Conservation (phyloP, 1,284 basidiomycete genomes). For the Lentinula novae-zelandiae region DNA sequence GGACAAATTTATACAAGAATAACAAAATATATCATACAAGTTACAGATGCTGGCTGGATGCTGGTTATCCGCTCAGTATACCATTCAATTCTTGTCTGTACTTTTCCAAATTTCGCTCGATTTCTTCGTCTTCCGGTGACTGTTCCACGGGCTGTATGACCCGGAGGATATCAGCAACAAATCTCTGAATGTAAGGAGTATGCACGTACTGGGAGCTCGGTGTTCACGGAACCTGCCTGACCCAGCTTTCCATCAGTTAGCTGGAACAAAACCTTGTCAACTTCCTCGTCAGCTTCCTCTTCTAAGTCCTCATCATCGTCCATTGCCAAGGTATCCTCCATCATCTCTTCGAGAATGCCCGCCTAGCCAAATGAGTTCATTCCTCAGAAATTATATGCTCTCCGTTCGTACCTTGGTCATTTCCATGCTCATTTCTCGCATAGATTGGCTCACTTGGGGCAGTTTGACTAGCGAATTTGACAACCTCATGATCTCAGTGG, state of each 20-base stretch:
- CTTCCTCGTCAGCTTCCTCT: slow-evolving; percentile 95
- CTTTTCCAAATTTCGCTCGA: slow-evolving; percentile 80
- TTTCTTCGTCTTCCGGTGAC: slow-evolving; percentile 72
- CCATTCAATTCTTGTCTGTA: slow-evolving; percentile 86
- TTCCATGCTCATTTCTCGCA: slow-evolving; percentile 98
- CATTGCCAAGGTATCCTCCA: slow-evolving; percentile 82
- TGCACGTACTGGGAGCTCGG: slow-evolving; percentile 73
- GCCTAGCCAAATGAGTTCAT: slow-evolving; percentile 47
- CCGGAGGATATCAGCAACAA: neutral
- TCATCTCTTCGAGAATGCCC: slow-evolving; percentile 92
- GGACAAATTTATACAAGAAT: neutral
- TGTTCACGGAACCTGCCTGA: slow-evolving; percentile 70
- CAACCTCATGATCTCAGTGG: slow-evolving; percentile 98
- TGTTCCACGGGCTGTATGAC: slow-evolving; percentile 47
- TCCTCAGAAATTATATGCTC: neutral
- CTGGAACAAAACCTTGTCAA: slow-evolving; percentile 95
- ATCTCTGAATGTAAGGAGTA: neutral
- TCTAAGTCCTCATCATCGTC: slow-evolving; percentile 94
- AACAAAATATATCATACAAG: slow-evolving; percentile 1
- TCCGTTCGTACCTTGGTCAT: slow-evolving; percentile 83
- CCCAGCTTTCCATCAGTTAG: slow-evolving; percentile 96
- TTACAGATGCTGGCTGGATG: slow-evolving; percentile 15
- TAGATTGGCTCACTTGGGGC: slow-evolving; percentile 88
- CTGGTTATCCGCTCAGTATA: slow-evolving; percentile 63
- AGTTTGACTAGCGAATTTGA: slow-evolving; percentile 91